These are phyloP conservation scores for Sapria himalayana DNA, from an alignment of 345 rosid genomes.

Conservation along the genomic window DNA sequence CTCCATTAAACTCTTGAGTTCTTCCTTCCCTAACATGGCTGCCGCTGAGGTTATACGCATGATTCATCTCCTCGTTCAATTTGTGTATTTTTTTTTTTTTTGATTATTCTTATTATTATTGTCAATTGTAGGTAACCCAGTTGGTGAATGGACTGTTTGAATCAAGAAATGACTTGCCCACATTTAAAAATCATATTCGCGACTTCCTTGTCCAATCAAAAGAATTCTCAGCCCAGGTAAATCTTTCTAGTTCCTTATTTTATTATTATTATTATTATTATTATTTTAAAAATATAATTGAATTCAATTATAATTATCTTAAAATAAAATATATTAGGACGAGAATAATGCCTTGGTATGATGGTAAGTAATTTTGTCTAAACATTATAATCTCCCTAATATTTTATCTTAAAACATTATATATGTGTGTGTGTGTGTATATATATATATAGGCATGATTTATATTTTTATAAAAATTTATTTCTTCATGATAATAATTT, in stretches of 20 bases:
- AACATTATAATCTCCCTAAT: neutral
- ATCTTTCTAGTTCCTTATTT: neutral
- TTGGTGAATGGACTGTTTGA: slow-evolving; percentile 75
- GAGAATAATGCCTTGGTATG: too few species aligned
- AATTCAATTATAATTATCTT: neutral
- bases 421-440: too few species aligned
- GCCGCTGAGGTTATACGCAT: slow-evolving; percentile 36
- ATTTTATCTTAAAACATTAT: neutral
- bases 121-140: slow-evolving; percentile 51
- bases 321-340: neutral
- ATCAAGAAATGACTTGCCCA: slow-evolving; percentile 57
- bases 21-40: slow-evolving; percentile 96
- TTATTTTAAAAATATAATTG: neutral
- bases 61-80: neutral
- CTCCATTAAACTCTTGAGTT: slow-evolving; percentile 73
- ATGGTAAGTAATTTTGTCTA: neutral
- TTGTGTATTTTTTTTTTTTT: neutral
- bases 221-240: slow-evolving; percentile 78
- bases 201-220: slow-evolving; percentile 89
- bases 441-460: too few species aligned
- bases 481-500: too few species aligned
- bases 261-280: neutral
- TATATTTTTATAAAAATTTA: too few species aligned
- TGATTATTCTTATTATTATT: neutral
- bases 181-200: slow-evolving; percentile 69